phyloP scores from a whole-genome alignment of 495 filamentous ascomycete species.

The Aspergillus indologenus region DNA sequence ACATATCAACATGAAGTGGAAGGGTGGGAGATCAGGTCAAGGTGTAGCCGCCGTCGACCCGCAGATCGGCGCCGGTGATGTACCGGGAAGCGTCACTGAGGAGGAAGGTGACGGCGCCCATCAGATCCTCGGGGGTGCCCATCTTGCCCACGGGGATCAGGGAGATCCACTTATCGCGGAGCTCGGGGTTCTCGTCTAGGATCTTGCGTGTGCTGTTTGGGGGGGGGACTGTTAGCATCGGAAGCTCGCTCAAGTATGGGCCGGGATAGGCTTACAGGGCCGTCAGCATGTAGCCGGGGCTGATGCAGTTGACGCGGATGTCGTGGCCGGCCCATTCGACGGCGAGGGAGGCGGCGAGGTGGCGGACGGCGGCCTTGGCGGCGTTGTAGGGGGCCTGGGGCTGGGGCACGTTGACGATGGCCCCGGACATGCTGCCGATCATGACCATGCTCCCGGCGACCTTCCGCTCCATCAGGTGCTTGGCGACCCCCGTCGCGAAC shows the following conservation, averaged over 20 bases:
- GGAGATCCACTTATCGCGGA: constrained; percentile 83
- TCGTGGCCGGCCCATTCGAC: constrained; percentile 85
- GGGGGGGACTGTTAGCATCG: too few relatives aligned
- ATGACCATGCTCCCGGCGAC: constrained; percentile 82
- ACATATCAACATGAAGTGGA: neutral
- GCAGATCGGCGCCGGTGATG: constrained; percentile 85
- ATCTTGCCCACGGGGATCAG: constrained; percentile 89
- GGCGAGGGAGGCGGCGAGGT: constrained; percentile 73
- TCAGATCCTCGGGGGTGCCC: constrained; percentile 87
- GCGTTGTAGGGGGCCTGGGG: constrained; percentile 91
- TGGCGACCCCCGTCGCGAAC: constrained; percentile 79
- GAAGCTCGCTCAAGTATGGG: too few relatives aligned
- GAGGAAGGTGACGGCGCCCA: constrained; percentile 89
- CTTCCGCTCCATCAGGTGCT: constrained; percentile 82
- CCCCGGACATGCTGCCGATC: constrained; percentile 91
- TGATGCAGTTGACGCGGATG: constrained; percentile 89
- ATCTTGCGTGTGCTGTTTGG: constrained; percentile 91
- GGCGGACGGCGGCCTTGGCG: constrained; percentile 83
- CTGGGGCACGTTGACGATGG: constrained; percentile 92
- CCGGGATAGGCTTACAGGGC: constrained; percentile 57
- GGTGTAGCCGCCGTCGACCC: constrained; percentile 91
- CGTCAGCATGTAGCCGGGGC: constrained; percentile 91
- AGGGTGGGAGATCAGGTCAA: constrained; percentile 54
- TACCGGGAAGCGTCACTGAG: constrained; percentile 81
- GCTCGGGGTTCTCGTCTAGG: constrained; percentile 84